Base-by-base conservation (phyloP, 768 basidiomycete genomes). In the Macrolepiota albuminosa region DNA sequence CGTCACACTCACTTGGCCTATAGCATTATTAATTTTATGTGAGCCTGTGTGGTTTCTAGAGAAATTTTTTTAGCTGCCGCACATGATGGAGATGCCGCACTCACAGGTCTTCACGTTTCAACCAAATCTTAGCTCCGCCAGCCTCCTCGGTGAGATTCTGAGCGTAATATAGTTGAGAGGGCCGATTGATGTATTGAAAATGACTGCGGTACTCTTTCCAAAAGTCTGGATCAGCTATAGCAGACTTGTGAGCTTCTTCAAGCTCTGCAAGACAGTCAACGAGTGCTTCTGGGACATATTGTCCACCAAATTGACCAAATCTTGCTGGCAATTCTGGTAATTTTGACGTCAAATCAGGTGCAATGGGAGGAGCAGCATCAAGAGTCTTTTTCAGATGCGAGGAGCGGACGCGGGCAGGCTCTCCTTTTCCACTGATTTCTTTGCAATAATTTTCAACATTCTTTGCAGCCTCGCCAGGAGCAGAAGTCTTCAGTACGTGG, bases 21-120 rank as follows among this genome's bases (percentile, higher is more conserved):
- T 89, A 26, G 96, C 96, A 71, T 99, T 99, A 76, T 98, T 98
- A 70, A 99, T 98, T 74, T 98, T 99, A 75, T 99, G 97, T 10
- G 95, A 98, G 16, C 97, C 97, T 0, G 97, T 98, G 71, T 98
- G 96, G 71, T 99, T 99, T 60, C 91, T 93, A 59, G 18, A 43
- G n/a, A 37, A 26, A n/a, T 10, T 8, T 40, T 46, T 57, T 54
- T 50, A 53, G 62, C 66, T 51, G 57, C 40, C 37, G 54, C 49
- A 31, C 31, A 42, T 2, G 26, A 29, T 48, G 21, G 24, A 53
- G 24, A 56, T 43, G 60, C 52, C 10, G 40, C n/a, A 71, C 88
- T 63, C 63, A 89, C 89, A 96, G 69, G 67, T 96, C 94, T 75
- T 95, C 96, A 49, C 95, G 86, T 80, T 99, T 99, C 67, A 99